These are phyloP conservation scores for Globisporangium emineosum DNA, from an alignment of 352 stramenopile species.

Conservation along the genomic window DNA sequence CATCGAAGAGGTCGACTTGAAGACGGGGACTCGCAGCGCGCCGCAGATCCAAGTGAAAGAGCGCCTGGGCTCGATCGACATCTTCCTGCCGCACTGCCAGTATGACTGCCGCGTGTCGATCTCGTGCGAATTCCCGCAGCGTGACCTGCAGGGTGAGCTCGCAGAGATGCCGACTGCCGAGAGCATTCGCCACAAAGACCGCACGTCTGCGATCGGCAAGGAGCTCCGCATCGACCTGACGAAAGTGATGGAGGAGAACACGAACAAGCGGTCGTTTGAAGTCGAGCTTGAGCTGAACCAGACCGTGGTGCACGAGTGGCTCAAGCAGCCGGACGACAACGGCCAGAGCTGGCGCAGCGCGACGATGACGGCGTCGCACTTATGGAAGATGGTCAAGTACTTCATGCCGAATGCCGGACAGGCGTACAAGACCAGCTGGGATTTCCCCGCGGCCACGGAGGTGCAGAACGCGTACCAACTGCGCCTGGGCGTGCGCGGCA, in stretches of 20 bases:
- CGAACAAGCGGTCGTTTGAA: slow-evolving; percentile 66
- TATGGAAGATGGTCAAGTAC: slow-evolving; percentile 84
- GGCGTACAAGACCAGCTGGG: slow-evolving; percentile 77
- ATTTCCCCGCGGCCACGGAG: slow-evolving; percentile 64
- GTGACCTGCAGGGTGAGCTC: slow-evolving; percentile 52
- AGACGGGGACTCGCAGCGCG: slow-evolving; percentile 41
- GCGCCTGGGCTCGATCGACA: slow-evolving; percentile 76
- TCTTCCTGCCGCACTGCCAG: slow-evolving; percentile 83
- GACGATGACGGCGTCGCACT: slow-evolving; percentile 51
- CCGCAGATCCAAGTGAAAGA: slow-evolving; percentile 79
- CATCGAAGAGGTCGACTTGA: slow-evolving; percentile 68
- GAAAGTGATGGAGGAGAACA: slow-evolving; percentile 77
- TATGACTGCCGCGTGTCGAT: slow-evolving; percentile 86
- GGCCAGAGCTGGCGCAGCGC: slow-evolving; percentile 71
- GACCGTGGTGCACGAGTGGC: slow-evolving; percentile 68
- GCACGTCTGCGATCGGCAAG: slow-evolving; percentile 68
- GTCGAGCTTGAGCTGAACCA: slow-evolving; percentile 78
- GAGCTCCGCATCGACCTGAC: slow-evolving; percentile 84
- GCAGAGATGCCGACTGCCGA: slow-evolving; percentile 68
- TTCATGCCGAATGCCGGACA: slow-evolving; percentile 82
- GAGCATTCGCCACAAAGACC: slow-evolving; percentile 70
- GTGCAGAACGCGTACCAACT: slow-evolving; percentile 80
- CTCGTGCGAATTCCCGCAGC: slow-evolving; percentile 73
- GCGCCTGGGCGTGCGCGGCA: slow-evolving; percentile 62
- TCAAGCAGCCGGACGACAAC: slow-evolving; percentile 71